Evolutionary conservation across 208 protist genomes (phyloP), one percentile per base, ranked within the genome.

Genomic region (Acanthamoeba triangularis): DNA sequence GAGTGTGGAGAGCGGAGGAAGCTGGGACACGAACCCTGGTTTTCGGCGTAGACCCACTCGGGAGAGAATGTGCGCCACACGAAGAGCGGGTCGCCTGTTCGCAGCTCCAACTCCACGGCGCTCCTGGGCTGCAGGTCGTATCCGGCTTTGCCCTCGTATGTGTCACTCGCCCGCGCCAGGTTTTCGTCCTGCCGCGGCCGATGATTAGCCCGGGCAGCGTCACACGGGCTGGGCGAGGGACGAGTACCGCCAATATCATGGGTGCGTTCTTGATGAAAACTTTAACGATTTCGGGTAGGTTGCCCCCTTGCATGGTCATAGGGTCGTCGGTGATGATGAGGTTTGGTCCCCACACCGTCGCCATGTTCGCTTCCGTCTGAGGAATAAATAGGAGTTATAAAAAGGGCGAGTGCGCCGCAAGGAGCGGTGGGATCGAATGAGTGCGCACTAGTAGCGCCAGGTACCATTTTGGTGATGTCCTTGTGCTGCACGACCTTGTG

Each of bases 11-110:
- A 16, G 16, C 47, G 47, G 47, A 49, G 47, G 47, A 49, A 49
- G 47, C 47, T 49, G 47, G n/a, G n/a, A 4, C 20, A 69, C 28
- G 33, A 16, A 69, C 84, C 88, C 8, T 93, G 20, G 44, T 78
- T 80, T 30, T 93, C 88, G 37, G 88, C 88, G 44, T 78, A 93
- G 61, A 93, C 88, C 88, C 88, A 93, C 59, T 93, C 88, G 18
- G 59, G 63, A 5, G 59, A 80, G 44, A 93, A 93, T 1, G 59
- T 93, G 61, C 88, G 59, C 41, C 33, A 93, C 3, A 93, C 88
- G n/a, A 76, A 93, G 88, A 93, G 88, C n/a, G 37, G 3, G 41
- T 93, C 88, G 59, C 88, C 88, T 37, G 88, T 16, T 35, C 47
- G n/a, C 37, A 93, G 37, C 61, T 72, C 63, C 59, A 93, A 44